Conservation (phyloP, 805 yeast species). For the Suhomyces kilbournensis region DNA sequence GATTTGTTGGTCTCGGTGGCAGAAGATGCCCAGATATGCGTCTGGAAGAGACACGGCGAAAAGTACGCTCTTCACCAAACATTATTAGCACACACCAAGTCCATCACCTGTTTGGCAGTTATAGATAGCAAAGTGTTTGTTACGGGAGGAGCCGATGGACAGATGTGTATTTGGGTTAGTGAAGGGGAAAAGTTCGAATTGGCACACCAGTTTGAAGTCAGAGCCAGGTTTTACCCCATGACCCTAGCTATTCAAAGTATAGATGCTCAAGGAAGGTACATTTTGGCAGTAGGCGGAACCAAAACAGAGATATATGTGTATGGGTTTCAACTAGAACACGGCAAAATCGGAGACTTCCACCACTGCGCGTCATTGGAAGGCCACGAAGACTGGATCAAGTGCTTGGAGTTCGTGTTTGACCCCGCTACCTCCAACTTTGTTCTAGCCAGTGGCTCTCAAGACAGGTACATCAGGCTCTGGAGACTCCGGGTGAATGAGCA, state of each 20-base stretch:
- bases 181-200: constrained; percentile 19
- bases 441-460: constrained; percentile 90
- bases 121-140: constrained; percentile 38
- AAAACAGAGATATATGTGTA: constrained; percentile 52
- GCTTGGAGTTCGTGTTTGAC: constrained; percentile 56
- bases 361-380: constrained; percentile 66
- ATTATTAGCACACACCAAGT: constrained; percentile 41
- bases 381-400: constrained; percentile 95
- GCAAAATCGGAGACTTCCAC: constrained; percentile 17
- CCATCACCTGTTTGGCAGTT: constrained; percentile 56
- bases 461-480: constrained; percentile 90
- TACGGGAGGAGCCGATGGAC: constrained; percentile 66
- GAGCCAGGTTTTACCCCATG: constrained; percentile 49
- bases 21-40: constrained; percentile 59
- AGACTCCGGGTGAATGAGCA: constrained; percentile 55
- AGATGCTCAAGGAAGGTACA: constrained; percentile 28
- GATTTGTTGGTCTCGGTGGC: constrained; percentile 55
- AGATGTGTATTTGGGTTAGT: constrained; percentile 48
- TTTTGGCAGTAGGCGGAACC: constrained; percentile 76
- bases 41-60: constrained; percentile 51
- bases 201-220: constrained; percentile 31
- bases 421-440: constrained; percentile 51
- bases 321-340: constrained; percentile 31
- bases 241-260: constrained; percentile 33
- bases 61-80: constrained; percentile 28